Evolutionary conservation across 1,284 basidiomycete genomes (phyloP), one percentile per base, ranked within the genome.

Genomic region (Malassezia caprae): DNA sequence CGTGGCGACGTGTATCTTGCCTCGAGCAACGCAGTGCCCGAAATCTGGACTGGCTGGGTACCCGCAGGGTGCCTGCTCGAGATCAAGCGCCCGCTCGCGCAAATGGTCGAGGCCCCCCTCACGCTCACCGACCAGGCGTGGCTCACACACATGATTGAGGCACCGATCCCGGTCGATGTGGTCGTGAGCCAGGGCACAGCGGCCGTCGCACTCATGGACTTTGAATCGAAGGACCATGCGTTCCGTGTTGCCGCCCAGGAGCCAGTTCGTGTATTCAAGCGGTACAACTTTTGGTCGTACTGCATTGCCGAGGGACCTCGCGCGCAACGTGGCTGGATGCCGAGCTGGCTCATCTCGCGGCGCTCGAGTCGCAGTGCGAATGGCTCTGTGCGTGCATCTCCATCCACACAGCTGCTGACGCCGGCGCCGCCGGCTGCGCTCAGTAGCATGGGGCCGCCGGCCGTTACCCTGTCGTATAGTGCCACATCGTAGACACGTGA

Each of bases 211-310:
- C 78, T 98, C 63, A 96, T 93, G 88, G 88, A 94, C 65, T 96
- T 94, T 76, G 82, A 82, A 74, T 85, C 86, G 75, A 52, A 54
- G 1, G 85, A 87, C 7, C 90, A 91, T 65, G 90, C 94, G 75
- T 77, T 96, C 61, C 83, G 86, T 62, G 77, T 96, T 37, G 80
- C 80, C 51, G 91, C 90, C 73, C 89, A 89, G 63, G 88, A 94
- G 70, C 78, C 82, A 17, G 72, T 98, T 58, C 80, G 89, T 58
- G 91, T 98, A 43, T 96, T 96, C 78, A 98, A 96, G 79, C 83
- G 72, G 43, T 96, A 96, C 76, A 94, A 94, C 64, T 88, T 93
- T 78, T 94, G 90, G 89, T 89, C 85, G 76, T 90, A 90, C 76
- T 70, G 69, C 44, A 70, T 75, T 11, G 66, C 67, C 46, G 73